phyloP scores from a whole-genome alignment of 352 stramenopile genomes.

The Pythium grandisporangium region DNA sequence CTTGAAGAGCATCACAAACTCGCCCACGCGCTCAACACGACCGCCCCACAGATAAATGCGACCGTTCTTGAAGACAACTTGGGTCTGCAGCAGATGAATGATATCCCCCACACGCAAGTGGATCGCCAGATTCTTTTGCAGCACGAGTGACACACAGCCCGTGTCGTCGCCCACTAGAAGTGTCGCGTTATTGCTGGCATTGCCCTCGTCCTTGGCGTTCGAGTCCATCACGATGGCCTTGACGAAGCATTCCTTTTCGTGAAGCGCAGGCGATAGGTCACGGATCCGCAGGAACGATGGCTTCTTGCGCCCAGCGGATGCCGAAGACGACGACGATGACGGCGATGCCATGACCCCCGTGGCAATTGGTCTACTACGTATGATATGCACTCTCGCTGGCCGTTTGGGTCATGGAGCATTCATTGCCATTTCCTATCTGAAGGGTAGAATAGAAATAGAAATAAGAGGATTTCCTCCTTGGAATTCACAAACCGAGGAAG shows the following conservation, averaged over 20 bases:
- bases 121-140: constrained; percentile 54
- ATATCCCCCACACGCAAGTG: constrained; percentile 73
- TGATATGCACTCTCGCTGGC: no score
- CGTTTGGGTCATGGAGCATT: no score
- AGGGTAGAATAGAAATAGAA: no score
- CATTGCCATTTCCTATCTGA: no score
- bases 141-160: constrained; percentile 68
- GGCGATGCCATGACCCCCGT: no score
- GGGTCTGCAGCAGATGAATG: constrained; percentile 49
- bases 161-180: constrained; percentile 78
- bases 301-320: constrained; percentile 63
- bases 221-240: constrained; percentile 80
- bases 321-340: constrained; percentile 1
- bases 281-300: constrained; percentile 51
- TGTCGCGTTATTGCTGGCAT: constrained; percentile 69
- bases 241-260: constrained; percentile 53
- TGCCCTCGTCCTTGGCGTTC: constrained; percentile 73
- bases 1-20: constrained; percentile 84
- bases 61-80: constrained; percentile 72
- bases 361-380: no score
- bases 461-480: no score
- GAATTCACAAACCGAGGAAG: no score
- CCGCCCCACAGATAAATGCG: constrained; percentile 75
- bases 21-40: constrained; percentile 74
- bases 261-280: constrained; percentile 52